Conservation (phyloP, 202 grass and related monocot species). For the Miscanthus sacchariflorus region DNA sequence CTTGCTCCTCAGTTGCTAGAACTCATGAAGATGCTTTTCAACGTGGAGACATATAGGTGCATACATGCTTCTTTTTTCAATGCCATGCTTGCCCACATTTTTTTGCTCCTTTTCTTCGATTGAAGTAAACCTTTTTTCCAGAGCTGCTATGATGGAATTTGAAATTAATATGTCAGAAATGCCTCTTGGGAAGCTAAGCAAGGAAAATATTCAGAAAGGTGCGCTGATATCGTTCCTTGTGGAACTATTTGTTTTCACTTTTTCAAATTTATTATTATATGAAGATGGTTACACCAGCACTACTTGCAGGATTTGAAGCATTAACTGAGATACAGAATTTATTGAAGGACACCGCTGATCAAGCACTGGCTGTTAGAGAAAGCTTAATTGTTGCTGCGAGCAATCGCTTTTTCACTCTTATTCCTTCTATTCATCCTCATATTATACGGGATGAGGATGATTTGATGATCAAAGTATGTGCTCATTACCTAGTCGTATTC, state of each 20-base stretch:
- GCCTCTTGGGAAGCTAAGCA: slow-evolving; percentile 99
- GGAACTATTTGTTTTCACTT: slow-evolving; percentile 5
- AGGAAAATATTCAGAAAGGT: slow-evolving; percentile 94
- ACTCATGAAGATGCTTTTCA: slow-evolving; percentile 95
- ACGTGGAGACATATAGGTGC: slow-evolving; percentile 93
- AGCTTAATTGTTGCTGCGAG: slow-evolving; percentile 91
- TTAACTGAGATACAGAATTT: slow-evolving; percentile 97
- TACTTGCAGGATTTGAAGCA: slow-evolving; percentile 83
- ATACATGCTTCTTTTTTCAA: slow-evolving; percentile 31
- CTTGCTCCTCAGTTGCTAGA: slow-evolving; percentile 86
- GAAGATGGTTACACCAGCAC: slow-evolving; percentile 27
- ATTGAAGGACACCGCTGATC: slow-evolving; percentile 54
- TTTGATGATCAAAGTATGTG: slow-evolving; percentile 81
- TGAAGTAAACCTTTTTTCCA: slow-evolving; percentile 38
- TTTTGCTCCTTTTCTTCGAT: background rate
- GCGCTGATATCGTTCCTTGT: slow-evolving; percentile 26
- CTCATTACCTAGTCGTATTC: slow-evolving; percentile 20
- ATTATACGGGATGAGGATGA: slow-evolving; percentile 78
- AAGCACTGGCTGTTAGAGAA: slow-evolving; percentile 74
- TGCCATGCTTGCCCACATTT: background rate
- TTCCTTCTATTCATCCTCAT: slow-evolving; percentile 94
- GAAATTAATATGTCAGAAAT: slow-evolving; percentile 99
- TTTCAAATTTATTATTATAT: slow-evolving; percentile 35
- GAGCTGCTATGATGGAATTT: slow-evolving; percentile 96
- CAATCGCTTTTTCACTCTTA: slow-evolving; percentile 96